Evolutionary conservation across 352 stramenopile species (phyloP).

Genomic region (Globisporangium splendens): DNA sequence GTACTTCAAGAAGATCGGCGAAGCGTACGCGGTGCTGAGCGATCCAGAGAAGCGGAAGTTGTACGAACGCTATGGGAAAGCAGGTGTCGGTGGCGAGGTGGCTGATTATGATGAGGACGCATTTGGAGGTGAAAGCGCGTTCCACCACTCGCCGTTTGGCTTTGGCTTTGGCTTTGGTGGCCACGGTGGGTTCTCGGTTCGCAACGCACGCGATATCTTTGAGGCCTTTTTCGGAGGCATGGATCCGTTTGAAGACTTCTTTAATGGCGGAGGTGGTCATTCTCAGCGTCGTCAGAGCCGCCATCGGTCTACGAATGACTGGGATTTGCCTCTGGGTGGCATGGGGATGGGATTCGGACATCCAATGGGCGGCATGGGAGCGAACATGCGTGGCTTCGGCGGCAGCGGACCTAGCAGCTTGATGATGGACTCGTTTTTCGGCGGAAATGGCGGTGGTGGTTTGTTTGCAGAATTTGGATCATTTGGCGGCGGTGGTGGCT

Average conservation of each 20-base stretch:
- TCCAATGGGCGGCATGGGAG: slow-evolving; percentile 19
- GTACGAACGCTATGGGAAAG: slow-evolving; percentile 55
- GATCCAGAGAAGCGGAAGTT: slow-evolving; percentile 56
- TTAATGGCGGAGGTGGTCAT: slow-evolving; percentile 15
- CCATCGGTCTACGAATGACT: slow-evolving; percentile 3
- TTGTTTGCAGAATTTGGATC: slow-evolving; percentile 13
- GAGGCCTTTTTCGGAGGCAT: slow-evolving; percentile 60
- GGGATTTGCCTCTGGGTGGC: slow-evolving; percentile 25
- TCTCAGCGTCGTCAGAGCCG: neutral
- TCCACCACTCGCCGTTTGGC: slow-evolving; percentile 1
- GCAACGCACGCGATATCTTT: slow-evolving; percentile 70
- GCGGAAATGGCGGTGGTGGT: slow-evolving; percentile 6
- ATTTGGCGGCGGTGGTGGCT: slow-evolving; percentile 23
- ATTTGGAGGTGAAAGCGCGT: too few species aligned
- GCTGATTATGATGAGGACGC: too few species aligned
- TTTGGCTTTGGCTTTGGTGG: slow-evolving; percentile 35
- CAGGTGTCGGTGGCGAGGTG: slow-evolving; percentile 14
- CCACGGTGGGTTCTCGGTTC: slow-evolving; percentile 33
- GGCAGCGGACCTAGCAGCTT: slow-evolving; percentile 20
- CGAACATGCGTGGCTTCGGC: slow-evolving; percentile 20
- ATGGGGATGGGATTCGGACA: slow-evolving; percentile 9
- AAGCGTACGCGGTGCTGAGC: slow-evolving; percentile 88
- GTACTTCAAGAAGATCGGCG: slow-evolving; percentile 87
- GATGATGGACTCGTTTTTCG: slow-evolving; percentile 55
- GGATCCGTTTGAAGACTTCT: slow-evolving; percentile 61